Percentiles rank a stretch among this genome's conserved stretches.
Evolutionary conservation across 2,329 filamentous ascomycete species (phyloP).

Genomic region (Fusarium clavum): DNA sequence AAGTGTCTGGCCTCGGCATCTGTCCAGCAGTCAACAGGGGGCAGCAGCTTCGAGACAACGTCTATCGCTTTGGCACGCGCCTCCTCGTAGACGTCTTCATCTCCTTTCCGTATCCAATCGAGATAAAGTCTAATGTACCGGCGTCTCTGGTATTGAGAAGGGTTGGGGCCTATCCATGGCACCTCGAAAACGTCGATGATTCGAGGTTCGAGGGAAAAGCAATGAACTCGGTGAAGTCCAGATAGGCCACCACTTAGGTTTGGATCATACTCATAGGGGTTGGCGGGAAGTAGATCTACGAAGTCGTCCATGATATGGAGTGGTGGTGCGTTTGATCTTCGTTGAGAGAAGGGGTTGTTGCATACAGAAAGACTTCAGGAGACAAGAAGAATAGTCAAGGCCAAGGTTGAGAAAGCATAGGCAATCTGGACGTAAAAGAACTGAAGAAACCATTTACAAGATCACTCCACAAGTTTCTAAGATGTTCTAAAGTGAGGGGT

Average conservation of each 20-base stretch:
- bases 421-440: not conserved
- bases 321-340: not conserved
- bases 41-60: not conserved
- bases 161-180: not conserved
- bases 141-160: not conserved
- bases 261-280: not conserved
- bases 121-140: not conserved
- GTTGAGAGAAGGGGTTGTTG: not conserved
- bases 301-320: not conserved
- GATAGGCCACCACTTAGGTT: not conserved
- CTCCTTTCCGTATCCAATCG: not conserved
- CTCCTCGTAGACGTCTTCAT: not conserved
- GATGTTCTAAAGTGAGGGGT: not conserved
- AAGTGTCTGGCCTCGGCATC: not conserved
- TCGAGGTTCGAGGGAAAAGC: not conserved
- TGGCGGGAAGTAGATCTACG: not conserved
- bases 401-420: not conserved
- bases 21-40: not conserved
- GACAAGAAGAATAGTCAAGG: not conserved
- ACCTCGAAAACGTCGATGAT: not conserved
- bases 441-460: not conserved
- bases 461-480: not conserved
- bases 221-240: not conserved
- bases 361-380: fast-evolving
- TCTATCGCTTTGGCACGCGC: not conserved